Evolutionary conservation across 257 asterid species (phyloP).

Genomic region (Galeopsis tetrahit): DNA sequence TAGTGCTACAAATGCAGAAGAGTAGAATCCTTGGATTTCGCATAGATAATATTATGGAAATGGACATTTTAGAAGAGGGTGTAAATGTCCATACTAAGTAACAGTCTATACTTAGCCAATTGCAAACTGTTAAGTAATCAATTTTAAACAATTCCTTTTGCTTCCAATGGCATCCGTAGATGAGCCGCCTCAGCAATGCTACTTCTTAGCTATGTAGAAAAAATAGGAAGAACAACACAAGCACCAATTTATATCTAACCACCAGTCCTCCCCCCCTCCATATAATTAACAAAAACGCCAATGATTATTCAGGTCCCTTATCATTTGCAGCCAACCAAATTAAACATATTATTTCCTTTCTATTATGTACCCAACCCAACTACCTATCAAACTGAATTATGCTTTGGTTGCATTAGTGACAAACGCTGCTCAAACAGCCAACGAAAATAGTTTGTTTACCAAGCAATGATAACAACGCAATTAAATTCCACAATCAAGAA

Average conservation of each 20-base stretch:
- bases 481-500: conserved; percentile 17
- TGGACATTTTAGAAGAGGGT: not conserved
- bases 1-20: not conserved
- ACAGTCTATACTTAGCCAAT: not conserved
- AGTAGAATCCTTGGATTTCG: not conserved
- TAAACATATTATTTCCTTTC: conserved; percentile 15
- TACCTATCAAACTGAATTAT: conserved; percentile 11
- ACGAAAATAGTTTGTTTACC: conserved; percentile 6
- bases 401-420: conserved; percentile 1
- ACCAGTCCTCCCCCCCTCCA: too few relatives aligned
- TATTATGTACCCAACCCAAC: not conserved
- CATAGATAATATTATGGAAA: not conserved
- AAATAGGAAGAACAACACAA: too few relatives aligned
- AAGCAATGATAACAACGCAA: not conserved
- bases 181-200: conserved; percentile 14
- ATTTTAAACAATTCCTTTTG: not conserved
- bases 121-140: conserved; percentile 7
- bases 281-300: too few relatives aligned
- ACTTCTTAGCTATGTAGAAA: not conserved
- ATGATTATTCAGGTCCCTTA: conserved; percentile 4
- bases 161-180: not conserved
- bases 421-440: conserved; percentile 26
- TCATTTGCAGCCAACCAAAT: conserved; percentile 2
- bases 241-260: not conserved
- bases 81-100: not conserved